Base-by-base conservation (phyloP, 345 rosid species). In the Arabis alpina region DNA sequence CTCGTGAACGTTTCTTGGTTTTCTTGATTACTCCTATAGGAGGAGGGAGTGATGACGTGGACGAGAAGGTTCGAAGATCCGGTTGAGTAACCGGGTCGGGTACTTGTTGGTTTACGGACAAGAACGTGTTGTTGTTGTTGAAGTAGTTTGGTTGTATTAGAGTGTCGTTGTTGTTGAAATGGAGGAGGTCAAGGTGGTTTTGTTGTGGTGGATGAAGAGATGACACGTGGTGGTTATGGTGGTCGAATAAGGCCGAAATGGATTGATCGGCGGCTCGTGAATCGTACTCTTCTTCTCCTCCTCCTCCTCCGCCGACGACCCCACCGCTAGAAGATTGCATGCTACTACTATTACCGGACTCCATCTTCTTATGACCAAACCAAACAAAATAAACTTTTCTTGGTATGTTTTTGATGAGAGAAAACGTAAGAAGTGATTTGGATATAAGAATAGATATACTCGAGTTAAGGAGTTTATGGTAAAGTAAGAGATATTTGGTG, bases 1-100 rank as follows among this genome's bases (percentile, higher is more conserved):
- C 96, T 72, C 98, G 79, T 4, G 97, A 80, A 64, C 98, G 82
- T 81, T 93, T 93, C 86, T 90, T 93, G 39, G 93, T 81, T 63
- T 88, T 90, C 42, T 88, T 83, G 34, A 39, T 80, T 45, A 66
- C 68, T 54, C 70, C 65, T 48, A 57, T 66, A 7, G 77, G 44
- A 47, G 67, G 79, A 28, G 48, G 80, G 8, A 71, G 71, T 70
- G 87, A 77, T 36, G 88, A 65, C 25, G 85, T 71, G 40, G 86
- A 23, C 19, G 84, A 73, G 43, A 79, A 80, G n/a, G 78, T 76
- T 32, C 83, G 81, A 24, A 83, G 77, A 56, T 87, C 87, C 63
- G 81, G 76, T 80, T 85, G 72, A 48, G 75, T 1, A 5, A 54
- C 63, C 6, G 79, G 79, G 36, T 84, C 86, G 57, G 91, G 76